Base-by-base conservation (phyloP, 371 early-diverging fungal species). In the Apophysomyces variabilis region DNA sequence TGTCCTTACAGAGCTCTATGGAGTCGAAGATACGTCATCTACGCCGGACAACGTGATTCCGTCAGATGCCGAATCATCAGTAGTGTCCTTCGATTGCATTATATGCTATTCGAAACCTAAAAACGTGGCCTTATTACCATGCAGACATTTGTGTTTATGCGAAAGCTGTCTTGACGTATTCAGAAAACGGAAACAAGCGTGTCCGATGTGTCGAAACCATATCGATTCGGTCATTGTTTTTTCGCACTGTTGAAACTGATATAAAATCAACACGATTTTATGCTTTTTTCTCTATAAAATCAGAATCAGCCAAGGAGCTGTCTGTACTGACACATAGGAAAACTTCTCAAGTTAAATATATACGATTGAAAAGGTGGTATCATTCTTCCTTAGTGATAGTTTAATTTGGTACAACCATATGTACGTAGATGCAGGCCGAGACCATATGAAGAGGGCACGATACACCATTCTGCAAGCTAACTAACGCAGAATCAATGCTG, bases 151-250 rank as follows among this genome's bases (percentile, higher is more conserved):
- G 11, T 50, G 54, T 9, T 21, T 50, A 21, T 50, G 54, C 21
- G 54, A 50, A 21, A 21, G 54, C 21, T 50, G 54, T 50, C 54
- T 50, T 21, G 54, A 50, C 21, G 11, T 50, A 50, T 50, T 50
- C 21, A n/a, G 54, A 11, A 50, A 50, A 50, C 54, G 54, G 9
- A 50, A 50, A 50, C 54, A 50, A 50, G 21, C 54, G 54, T 50
- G 54, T 11, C 54, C 54, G 32, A 50, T 50, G 54, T 50, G 54
- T 9, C n/a, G 54, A 1, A 50, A 50, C 21, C 54, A 50, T 32
- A 50, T 50, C 11, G 54, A 50, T 11, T 50, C 54, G 11, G 54
- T 50, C 5, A 50, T 50, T 18, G 21, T 50, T 50, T 50, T 50
- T 16, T 50, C 54, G 11, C 13, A 13, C 46, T 0, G 13, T 14